Conservation (phyloP, 192 early-diverging fungal genomes). For the Dimargaris cristalligena region DNA sequence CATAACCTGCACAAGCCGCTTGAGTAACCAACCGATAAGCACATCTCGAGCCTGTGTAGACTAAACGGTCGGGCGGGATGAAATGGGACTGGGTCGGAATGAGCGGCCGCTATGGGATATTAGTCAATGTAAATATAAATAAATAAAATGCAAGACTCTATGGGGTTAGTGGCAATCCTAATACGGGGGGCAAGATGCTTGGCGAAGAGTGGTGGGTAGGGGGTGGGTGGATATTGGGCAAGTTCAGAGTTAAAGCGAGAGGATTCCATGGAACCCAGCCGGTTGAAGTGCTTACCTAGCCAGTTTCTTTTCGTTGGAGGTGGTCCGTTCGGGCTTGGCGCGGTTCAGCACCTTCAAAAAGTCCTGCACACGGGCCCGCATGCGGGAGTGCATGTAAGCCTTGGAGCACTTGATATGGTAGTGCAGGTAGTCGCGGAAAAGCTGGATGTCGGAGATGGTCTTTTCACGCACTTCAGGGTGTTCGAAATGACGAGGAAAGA, state of each 20-base stretch:
- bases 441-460: conserved; percentile 88
- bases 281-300: conserved; percentile 40
- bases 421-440: conserved; percentile 97
- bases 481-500: conserved; percentile 84
- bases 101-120: conserved; percentile 24
- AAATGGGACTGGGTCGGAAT: conserved; percentile 21
- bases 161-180: not conserved
- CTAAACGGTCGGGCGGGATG: not conserved
- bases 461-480: conserved; percentile 55
- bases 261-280: too few species aligned
- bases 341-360: conserved; percentile 98
- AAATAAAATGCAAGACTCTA: not conserved
- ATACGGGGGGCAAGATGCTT: too few species aligned
- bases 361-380: conserved; percentile 85
- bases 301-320: conserved; percentile 55
- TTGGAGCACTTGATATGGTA: conserved; percentile 99
- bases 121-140: not conserved
- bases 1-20: not conserved
- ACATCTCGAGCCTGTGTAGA: too few species aligned
- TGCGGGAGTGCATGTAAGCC: conserved; percentile 97
- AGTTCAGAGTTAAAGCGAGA: too few species aligned
- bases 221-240: not conserved
- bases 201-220: not conserved
- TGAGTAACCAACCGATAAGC: not conserved
- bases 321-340: conserved; percentile 79